Conservation (phyloP, 2,329 filamentous ascomycete genomes). For the Leptosphaerulina australis region DNA sequence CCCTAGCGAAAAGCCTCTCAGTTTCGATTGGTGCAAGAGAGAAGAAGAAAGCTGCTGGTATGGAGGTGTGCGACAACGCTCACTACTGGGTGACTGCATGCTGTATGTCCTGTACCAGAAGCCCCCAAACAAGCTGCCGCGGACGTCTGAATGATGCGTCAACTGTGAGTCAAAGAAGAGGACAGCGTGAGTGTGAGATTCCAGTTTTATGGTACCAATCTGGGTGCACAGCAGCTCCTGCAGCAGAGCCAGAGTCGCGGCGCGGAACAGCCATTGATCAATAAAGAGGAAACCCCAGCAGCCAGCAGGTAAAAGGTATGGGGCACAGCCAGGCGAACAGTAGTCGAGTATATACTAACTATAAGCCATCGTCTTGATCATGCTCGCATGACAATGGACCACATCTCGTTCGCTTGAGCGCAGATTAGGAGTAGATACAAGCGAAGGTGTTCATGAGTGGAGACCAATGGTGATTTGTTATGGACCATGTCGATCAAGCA, state of each 20-base stretch:
- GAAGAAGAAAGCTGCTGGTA: no score
- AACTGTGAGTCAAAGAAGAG: background rate
- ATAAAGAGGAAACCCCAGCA: background rate
- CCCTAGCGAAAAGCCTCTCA: background rate
- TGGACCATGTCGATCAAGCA: conserved; percentile 3
- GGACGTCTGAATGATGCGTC: background rate
- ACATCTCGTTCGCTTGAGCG: background rate
- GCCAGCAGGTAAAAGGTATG: background rate
- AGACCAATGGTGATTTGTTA: background rate
- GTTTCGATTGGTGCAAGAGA: no score
- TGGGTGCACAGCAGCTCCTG: background rate
- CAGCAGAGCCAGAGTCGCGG: background rate
- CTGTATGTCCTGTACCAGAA: background rate
- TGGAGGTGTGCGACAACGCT: no score
- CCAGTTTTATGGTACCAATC: background rate
- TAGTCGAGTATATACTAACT: background rate
- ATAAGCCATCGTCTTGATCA: background rate
- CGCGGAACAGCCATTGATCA: background rate
- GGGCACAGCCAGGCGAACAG: background rate
- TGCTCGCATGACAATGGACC: background rate
- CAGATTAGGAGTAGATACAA: background rate
- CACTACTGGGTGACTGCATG: no score
- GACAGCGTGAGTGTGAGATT: background rate
- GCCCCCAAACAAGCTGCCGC: background rate
- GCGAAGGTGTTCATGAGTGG: background rate